Evolutionary conservation across 2,329 filamentous ascomycete genomes (phyloP), one percentile per base, ranked within the genome.

Genomic region (Keithomyces neogunnii): DNA sequence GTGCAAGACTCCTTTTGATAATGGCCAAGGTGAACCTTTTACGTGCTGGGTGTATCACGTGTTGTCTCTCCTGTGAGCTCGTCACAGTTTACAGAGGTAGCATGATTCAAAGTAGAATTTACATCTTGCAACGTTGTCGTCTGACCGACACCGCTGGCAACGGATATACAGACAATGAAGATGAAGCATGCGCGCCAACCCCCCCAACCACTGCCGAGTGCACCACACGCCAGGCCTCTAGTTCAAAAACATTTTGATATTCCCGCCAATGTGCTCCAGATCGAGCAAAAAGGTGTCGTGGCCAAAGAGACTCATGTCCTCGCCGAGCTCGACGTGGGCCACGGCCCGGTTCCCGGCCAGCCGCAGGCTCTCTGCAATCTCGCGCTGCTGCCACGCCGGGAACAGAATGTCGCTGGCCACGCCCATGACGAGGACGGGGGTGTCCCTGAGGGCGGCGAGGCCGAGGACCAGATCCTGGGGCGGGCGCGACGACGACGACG

Each of bases 271-370:
- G 60, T 96, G 87, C 71, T 96, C 84, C 52, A 97, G 70, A 69
- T 99, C 93, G 43, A 99, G 72, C 62, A 99, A 69, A 66, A 99
- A 99, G 0, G 92, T 97, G 65, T 99, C 93, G 63, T 99, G 93
- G 0, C 93, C 93, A 66, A 99, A 99, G 61, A 95, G 71, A 62
- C 90, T 96, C 69, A 93, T 82, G 70, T 97, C 90, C 71, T 97
- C 89, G 35, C 91, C 93, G 47, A 99, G 73, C 72, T 99, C 93
- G 11, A 93, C 80, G 68, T 99, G 90, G 44, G 84, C 85, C 1
- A 99, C 91, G 33, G 80, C 82, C 55, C 81, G 76, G 63, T 96
- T 97, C 1, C 93, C 93, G 0, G 80, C 80, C 35, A 80, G 77
- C 53, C 83, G 81, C 56, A 99, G 73, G 3, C 92, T 86, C 62